Conservation (phyloP, 2,329 filamentous ascomycete genomes). For the Raffaelea deltoideospora region DNA sequence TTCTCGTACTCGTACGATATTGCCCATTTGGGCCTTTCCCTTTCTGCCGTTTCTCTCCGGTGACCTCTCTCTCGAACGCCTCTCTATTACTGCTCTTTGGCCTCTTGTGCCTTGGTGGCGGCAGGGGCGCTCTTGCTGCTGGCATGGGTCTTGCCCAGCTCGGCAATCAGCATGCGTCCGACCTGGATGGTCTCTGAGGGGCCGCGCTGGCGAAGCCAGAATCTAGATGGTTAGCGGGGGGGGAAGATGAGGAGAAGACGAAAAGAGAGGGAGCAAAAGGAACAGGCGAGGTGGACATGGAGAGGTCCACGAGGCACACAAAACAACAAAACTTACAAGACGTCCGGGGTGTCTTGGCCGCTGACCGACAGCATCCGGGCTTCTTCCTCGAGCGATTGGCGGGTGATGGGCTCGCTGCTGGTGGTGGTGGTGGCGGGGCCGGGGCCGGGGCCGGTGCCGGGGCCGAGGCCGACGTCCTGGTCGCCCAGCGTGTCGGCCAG, state of each 20-base stretch:
- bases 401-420: slow-evolving; percentile 39
- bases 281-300: no score
- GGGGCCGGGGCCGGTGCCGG: slow-evolving; percentile 18
- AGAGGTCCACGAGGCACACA: no score
- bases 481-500: slow-evolving; percentile 57
- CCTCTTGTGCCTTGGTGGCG: not conserved
- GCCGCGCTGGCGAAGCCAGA: slow-evolving; percentile 47
- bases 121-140: not conserved
- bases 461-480: slow-evolving; percentile 32
- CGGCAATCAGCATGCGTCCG: slow-evolving; percentile 38
- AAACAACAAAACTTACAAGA: slow-evolving; percentile 33
- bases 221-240: slow-evolving; percentile 20
- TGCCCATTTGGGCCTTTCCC: no score
- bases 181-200: slow-evolving; percentile 42
- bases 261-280: not conserved
- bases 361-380: slow-evolving; percentile 33
- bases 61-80: no score
- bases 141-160: slow-evolving; percentile 14
- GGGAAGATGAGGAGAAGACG: not conserved
- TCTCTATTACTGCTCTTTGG: no score
- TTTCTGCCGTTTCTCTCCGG: no score
- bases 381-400: slow-evolving; percentile 49
- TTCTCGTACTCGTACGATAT: no score
- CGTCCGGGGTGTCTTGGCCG: slow-evolving; percentile 34
- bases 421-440: no score